These are phyloP conservation scores for Penicillium turbatum DNA, from an alignment of 495 filamentous ascomycete species.

Conservation along the genomic window DNA sequence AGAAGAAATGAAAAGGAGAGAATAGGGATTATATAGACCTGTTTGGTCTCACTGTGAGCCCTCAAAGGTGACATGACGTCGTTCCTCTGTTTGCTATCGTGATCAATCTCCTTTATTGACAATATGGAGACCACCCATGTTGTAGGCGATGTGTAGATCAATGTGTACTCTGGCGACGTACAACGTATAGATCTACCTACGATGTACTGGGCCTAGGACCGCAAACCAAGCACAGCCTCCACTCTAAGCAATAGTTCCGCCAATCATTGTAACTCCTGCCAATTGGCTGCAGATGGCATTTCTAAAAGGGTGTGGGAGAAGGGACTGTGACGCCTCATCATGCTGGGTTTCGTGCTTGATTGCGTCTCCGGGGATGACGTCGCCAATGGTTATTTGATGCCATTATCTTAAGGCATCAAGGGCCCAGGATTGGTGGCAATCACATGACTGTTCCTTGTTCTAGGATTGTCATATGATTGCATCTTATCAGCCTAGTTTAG, in stretches of 20 bases:
- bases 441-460: too few species aligned
- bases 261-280: not conserved
- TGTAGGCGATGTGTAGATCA: not conserved
- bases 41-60: not conserved
- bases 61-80: not conserved
- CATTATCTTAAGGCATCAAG: too few species aligned
- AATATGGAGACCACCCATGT: not conserved
- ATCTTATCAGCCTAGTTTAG: not conserved
- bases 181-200: not conserved
- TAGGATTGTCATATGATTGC: too few species aligned
- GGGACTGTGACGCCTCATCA: not conserved
- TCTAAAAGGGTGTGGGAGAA: not conserved
- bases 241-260: not conserved
- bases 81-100: not conserved
- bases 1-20: constrained; percentile 6
- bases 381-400: too few species aligned
- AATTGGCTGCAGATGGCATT: not conserved
- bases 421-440: not conserved
- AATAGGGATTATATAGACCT: constrained; percentile 5
- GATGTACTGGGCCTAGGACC: not conserved
- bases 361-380: constrained; percentile 1
- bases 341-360: not conserved
- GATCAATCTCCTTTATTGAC: not conserved
- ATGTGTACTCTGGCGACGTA: too few species aligned
- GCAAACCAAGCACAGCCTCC: not conserved